Base-by-base conservation (phyloP, 2,329 filamentous ascomycete genomes). In the Penicillium sp. region DNA sequence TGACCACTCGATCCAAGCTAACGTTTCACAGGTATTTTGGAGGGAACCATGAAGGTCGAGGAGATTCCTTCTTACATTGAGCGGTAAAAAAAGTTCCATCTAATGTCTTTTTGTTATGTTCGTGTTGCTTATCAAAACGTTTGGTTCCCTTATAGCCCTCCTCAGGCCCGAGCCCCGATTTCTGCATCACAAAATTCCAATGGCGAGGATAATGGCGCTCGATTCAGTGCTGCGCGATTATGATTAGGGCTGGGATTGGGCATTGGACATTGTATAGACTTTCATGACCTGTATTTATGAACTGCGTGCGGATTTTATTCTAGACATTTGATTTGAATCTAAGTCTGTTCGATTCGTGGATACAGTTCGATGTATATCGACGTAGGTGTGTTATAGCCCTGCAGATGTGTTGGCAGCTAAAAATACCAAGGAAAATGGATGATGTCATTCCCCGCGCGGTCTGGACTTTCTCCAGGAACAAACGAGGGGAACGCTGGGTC, bases 41-140 rank as follows among this genome's bases (percentile, higher is more conserved):
- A 91, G 66, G 90, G 90, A 60, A 86, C 85, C 63, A 85, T 87
- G 66, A 86, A 86, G 64, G 88, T 92, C 19, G 86, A 92, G 62
- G 89, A 96, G 66, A 92, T 96, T 67, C 91, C 92, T 25, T 79
- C 81, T 55, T 80, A 94, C 55, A 84, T 90, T 64, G 77, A 78
- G 68, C 71, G 71, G 65, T 74, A 76, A 72, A 67, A 75, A 67
- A 67, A 52, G 25, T 53, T 50, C 55, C 41, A 58, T 48, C 44
- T 50, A 11, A 27, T 29, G 41, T 36, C 25, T 47, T 54, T 53
- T 49, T 34, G 13, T 19, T 38, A 25, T 60, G 49, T 57, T 36
- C 60, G 39, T 62, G 55, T 61, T 62, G 49, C 66, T 64, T 67
- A 64, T 63, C 64, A 60, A 39, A 61, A 38, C 23, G 48, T 38